These are phyloP conservation scores for Colletotrichum sp. DNA, from an alignment of 2,329 filamentous ascomycete species.

Conservation along the genomic window DNA sequence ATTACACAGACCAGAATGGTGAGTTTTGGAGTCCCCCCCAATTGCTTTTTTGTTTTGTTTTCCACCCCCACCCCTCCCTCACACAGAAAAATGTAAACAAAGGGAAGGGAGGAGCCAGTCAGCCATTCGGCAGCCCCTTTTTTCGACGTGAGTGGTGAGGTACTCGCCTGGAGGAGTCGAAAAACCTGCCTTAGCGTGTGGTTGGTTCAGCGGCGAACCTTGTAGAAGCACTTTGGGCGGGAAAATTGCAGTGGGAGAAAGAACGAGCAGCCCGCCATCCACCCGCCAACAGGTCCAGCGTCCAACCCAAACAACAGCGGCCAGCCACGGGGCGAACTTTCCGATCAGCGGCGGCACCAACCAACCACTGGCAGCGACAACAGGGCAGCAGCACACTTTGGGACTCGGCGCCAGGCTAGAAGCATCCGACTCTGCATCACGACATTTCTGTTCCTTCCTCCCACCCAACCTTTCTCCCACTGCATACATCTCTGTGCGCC, in stretches of 20 bases:
- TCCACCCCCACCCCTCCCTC: not conserved
- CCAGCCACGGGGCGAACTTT: not conserved
- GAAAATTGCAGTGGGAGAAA: not conserved
- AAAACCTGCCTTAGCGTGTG: constrained; percentile 11
- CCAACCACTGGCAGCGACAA: not conserved
- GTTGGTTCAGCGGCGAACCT: constrained; percentile 17
- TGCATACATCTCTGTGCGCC: not conserved
- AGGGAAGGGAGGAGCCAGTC: not conserved
- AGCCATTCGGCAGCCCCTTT: constrained; percentile 12
- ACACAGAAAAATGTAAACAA: constrained; percentile 20
- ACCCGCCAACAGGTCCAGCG: constrained; percentile 22
- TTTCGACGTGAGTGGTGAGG: not conserved
- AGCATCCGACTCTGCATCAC: not conserved
- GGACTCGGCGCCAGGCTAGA: not conserved
- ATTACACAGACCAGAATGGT: constrained; percentile 35
- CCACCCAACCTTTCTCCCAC: not conserved
- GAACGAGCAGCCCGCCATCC: not conserved
- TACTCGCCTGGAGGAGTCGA: not conserved
- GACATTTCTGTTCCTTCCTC: not conserved
- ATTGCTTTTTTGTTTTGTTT: constrained; percentile 12
- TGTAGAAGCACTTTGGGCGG: not conserved
- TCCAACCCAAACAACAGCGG: constrained; percentile 9
- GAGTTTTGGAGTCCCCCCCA: constrained; percentile 27
- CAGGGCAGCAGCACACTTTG: not conserved
- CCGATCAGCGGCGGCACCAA: constrained; percentile 1